Evolutionary conservation across 1,284 basidiomycete genomes (phyloP), one percentile per base, ranked within the genome.

Genomic region (Cryptococcus maquisensis): DNA sequence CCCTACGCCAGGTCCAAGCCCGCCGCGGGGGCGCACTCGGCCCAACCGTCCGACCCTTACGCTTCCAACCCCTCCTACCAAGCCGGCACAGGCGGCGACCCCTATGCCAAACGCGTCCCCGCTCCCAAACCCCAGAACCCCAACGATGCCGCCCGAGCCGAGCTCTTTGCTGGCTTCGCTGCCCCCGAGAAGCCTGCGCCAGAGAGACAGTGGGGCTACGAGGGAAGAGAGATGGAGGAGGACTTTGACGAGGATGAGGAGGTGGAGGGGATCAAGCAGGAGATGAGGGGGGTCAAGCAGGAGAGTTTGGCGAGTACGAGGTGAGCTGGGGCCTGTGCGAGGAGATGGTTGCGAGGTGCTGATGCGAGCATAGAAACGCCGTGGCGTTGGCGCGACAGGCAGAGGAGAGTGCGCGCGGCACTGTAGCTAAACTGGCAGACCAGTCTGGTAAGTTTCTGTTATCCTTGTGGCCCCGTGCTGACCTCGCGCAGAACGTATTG

Each of bases 211-310:
- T 76, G 73, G 55, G 75, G 75, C 16, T 73, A 76, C 48, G 71
- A 74, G 36, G 72, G 73, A 0, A 54, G 73, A 28, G 73, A 76
- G 61, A 64, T 67, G 40, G 74, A 79, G 58, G 86, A 90, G 69
- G 91, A 95, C 74, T 77, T 74, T 55, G 73, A 75, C 52, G 88
- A 88, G 63, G 94, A 98, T 24, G 94, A 98, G 65, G 95, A 98
- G 69, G 81, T 96, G 5, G 95, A 98, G 77, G 92, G 87, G 15
- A 95, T 98, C 79, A 98, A 97, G 79, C 85, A 90, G 71, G 86
- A 94, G 78, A 92, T 91, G 64, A 83, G 87, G 52, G 90, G 84
- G 69, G 78, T 90, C 62, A 98, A 99, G 79, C 92, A 97, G 76
- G 95, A 98, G 67, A 88, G 85, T 71, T 86, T 96, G 47, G 86